Evolutionary conservation across 495 filamentous ascomycete species (phyloP).

Genomic region (Penicillium pancosmium): DNA sequence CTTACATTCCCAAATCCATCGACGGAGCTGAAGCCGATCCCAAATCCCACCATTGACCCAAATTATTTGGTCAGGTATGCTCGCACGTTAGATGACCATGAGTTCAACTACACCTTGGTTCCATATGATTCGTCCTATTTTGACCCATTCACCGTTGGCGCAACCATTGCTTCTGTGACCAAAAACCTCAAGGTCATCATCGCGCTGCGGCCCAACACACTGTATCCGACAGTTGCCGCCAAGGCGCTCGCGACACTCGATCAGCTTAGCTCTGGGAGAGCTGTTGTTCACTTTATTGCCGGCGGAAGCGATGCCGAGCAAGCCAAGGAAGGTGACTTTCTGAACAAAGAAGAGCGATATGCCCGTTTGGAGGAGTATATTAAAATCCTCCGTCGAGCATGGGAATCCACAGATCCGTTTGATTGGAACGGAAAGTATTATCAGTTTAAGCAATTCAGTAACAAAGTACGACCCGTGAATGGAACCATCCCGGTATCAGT

Average conservation of each 20-base stretch:
- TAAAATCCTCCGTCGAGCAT: conserved; percentile 52
- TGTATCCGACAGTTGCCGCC: conserved; percentile 58
- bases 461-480: conserved; percentile 49
- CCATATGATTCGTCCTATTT: conserved; percentile 54
- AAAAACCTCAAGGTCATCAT: conserved; percentile 60
- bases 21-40: conserved; percentile 53
- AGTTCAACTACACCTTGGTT: conserved; percentile 56
- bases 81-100: conserved; percentile 53
- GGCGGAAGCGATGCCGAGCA: conserved; percentile 57
- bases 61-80: conserved; percentile 52
- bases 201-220: conserved; percentile 57
- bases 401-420: conserved; percentile 53
- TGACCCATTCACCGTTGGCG: conserved; percentile 55
- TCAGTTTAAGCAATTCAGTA: conserved; percentile 55
- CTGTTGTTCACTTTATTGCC: conserved; percentile 59
- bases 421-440: conserved; percentile 57
- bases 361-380: conserved; percentile 56
- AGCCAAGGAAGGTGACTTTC: conserved; percentile 55
- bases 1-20: conserved; percentile 53
- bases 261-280: conserved; percentile 52
- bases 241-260: conserved; percentile 58
- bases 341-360: conserved; percentile 55
- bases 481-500: conserved; percentile 55
- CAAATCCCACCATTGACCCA: conserved; percentile 47
- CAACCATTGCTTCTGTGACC: conserved; percentile 53